phyloP scores from a whole-genome alignment of 208 protist species.

The Leishmania gerbilli region DNA sequence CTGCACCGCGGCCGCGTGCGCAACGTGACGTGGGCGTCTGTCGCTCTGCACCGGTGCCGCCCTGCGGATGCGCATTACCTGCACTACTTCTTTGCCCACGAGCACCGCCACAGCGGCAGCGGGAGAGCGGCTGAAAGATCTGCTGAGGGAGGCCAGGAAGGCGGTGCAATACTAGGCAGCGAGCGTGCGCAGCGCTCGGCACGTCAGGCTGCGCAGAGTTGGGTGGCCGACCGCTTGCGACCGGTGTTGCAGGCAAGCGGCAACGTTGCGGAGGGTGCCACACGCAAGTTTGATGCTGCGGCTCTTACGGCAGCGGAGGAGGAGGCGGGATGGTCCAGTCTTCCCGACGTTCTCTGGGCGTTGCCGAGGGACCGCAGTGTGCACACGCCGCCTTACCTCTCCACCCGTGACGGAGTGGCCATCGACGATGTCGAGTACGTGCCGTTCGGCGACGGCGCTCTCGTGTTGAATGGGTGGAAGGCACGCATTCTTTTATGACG shows the following conservation, averaged over 20 bases:
- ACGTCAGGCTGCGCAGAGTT: background rate
- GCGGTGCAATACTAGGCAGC: background rate
- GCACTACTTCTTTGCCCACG: constrained; percentile 16
- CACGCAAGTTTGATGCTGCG: background rate
- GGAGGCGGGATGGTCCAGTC: background rate
- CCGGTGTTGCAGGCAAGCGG: background rate
- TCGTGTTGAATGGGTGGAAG: background rate
- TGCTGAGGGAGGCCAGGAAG: background rate
- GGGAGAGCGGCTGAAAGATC: background rate
- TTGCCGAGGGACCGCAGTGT: background rate
- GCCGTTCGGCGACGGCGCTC: background rate
- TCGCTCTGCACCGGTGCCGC: constrained; percentile 11
- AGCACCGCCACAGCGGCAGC: background rate
- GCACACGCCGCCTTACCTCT: background rate
- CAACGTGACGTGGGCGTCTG: constrained; percentile 27
- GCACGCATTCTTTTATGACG: background rate
- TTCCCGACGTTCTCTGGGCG: background rate
- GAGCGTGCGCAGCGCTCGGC: background rate
- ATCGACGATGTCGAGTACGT: constrained; percentile 2
- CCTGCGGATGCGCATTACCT: constrained; percentile 8
- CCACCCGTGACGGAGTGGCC: background rate
- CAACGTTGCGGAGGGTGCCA: background rate
- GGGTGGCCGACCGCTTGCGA: background rate
- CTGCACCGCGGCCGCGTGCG: constrained; percentile 6
- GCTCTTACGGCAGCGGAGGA: background rate